phyloP scores from a whole-genome alignment of 129 eudicot species.

The Apium graveolens region DNA sequence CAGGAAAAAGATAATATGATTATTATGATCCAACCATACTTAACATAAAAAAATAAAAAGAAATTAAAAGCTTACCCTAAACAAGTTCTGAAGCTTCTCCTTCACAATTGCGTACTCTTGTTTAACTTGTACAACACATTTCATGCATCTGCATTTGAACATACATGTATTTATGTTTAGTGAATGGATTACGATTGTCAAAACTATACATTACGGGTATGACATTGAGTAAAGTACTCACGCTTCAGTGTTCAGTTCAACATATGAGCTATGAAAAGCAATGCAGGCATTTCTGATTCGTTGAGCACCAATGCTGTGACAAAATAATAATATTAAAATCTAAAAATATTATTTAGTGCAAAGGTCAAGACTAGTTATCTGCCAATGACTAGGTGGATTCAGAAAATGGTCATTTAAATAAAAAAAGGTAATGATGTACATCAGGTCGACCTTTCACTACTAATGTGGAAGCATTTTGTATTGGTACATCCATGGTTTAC shows the following conservation, averaged over 20 bases:
- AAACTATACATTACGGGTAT: not conserved
- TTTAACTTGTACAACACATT: slow-evolving; percentile 53
- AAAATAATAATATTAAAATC: not conserved
- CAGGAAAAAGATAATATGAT: not conserved
- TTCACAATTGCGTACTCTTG: slow-evolving; percentile 61
- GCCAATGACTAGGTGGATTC: not conserved
- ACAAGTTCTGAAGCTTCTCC: slow-evolving; percentile 65
- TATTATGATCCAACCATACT: not conserved
- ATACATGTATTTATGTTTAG: not conserved
- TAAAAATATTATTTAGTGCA: not conserved
- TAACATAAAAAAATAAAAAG: too few species aligned
- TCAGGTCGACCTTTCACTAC: not conserved
- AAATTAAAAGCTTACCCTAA: slow-evolving; percentile 28
- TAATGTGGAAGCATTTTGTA: not conserved
- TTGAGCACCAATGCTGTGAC: slow-evolving; percentile 67
- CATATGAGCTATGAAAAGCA: slow-evolving; percentile 54
- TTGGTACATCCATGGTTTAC: not conserved
- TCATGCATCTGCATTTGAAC: slow-evolving; percentile 40
- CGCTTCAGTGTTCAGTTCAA: slow-evolving; percentile 48
- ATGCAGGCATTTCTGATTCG: slow-evolving; percentile 45
- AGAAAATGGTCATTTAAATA: not conserved
- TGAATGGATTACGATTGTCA: not conserved
- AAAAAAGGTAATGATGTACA: not conserved
- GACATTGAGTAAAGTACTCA: slow-evolving; percentile 21
- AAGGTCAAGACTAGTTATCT: not conserved